Conservation (phyloP, 192 early-diverging fungal genomes). For the Rhizophagus clarus region DNA sequence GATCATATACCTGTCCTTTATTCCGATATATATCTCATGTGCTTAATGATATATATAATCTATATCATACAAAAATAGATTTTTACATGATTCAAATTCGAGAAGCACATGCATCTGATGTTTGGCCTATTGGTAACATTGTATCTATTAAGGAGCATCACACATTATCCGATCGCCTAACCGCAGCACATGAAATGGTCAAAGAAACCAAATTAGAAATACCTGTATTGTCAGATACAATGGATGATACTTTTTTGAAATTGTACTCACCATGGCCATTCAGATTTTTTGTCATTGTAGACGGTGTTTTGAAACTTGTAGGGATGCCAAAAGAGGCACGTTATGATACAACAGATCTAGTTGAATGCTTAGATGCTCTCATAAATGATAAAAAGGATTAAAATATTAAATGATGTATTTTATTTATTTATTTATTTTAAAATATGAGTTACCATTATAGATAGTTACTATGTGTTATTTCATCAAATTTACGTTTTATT, state of each 20-base stretch:
- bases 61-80: slow-evolving; percentile 12
- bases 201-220: slow-evolving; percentile 4
- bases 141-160: slow-evolving; percentile 15
- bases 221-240: slow-evolving; percentile 17
- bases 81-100: slow-evolving; percentile 25
- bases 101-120: slow-evolving; percentile 25
- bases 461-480: no score
- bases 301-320: slow-evolving; percentile 15
- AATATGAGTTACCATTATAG: no score
- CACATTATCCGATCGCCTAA: slow-evolving; percentile 19
- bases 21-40: slow-evolving; percentile 26
- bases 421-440: no score
- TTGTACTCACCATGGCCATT: slow-evolving; percentile 24
- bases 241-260: slow-evolving; percentile 27
- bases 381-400: not conserved
- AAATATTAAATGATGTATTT: no score
- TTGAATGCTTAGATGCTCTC: slow-evolving; percentile 16
- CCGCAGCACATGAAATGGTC: slow-evolving; percentile 27
- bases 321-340: slow-evolving; percentile 25
- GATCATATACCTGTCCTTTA: slow-evolving; percentile 27
- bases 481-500: no score
- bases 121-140: slow-evolving; percentile 27
- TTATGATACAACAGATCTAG: slow-evolving; percentile 27
- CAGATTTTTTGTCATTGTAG: slow-evolving; percentile 26
- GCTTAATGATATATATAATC: slow-evolving; percentile 23